Evolutionary conservation across 768 basidiomycete genomes (phyloP), one percentile per base, ranked within the genome.

Genomic region (Coprinellus aureogranulatus): DNA sequence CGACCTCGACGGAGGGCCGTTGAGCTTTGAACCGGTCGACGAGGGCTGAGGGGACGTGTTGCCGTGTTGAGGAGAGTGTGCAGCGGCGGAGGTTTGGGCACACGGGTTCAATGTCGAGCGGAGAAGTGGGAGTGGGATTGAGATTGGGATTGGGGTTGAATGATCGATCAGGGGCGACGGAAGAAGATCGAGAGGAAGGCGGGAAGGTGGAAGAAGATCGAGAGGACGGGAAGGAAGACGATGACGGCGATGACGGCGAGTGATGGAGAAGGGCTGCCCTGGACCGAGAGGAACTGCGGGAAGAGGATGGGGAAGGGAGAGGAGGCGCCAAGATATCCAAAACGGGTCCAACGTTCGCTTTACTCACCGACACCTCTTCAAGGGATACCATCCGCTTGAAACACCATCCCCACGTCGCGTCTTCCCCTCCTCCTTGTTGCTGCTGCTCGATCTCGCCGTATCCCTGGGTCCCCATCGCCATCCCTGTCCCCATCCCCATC

Each of bases 351-450:
- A 57, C 30, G 52, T 71, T 63, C 58, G 67, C 61, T 46, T 67
- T 66, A 22, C 41, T 53, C 3, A 62, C 65, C 16, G 39, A 55
- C n/a, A 75, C 59, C 49, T 62, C 59, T 40, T 65, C 58, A 3
- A 75, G 58, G 4, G 55, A 26, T 40, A 61, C 59, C 70, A 74
- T 70, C 37, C 68, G 59, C 23, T 62, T 63, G 53, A 70, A 61
- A 55, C 72, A 72, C 65, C 70, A 68, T 27, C 64, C 60, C 71
- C 72, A 73, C 12, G 63, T 42, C 45, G 16, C 12, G 22, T 45
- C 23, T 2, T n/a, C 47, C 16, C 22, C 44, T 48, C 26, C 26
- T 2, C 26, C 47, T 28, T 16, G 6, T 12, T 27, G 12, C 47
- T 26, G 42, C 23, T 44, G 45, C 6, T 6, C 14, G 34, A 6